These are phyloP conservation scores for Plantago lanceolata DNA, from an alignment of 305 asterid species.

Conservation along the genomic window DNA sequence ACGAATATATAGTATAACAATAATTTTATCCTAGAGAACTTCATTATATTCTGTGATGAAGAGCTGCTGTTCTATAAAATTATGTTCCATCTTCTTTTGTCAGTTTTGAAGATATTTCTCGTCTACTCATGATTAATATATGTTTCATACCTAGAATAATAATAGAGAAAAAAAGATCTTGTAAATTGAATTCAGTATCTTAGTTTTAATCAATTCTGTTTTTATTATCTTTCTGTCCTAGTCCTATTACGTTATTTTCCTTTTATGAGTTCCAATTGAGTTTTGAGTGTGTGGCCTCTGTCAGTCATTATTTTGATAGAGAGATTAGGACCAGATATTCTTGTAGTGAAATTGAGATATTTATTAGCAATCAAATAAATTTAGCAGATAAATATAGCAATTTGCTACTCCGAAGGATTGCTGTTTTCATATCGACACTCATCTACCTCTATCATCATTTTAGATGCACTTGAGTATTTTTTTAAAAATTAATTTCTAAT, in stretches of 20 bases:
- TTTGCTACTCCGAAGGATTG: too few species aligned
- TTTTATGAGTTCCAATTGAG: too few species aligned
- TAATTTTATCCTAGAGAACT: conserved; percentile 14
- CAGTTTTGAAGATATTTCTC: background rate
- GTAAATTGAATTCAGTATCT: background rate
- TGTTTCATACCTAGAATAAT: background rate
- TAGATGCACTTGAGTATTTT: too few species aligned
- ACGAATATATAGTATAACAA: conserved; percentile 27
- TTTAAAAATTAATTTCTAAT: too few species aligned
- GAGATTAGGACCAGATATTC: too few species aligned
- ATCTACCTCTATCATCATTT: too few species aligned
- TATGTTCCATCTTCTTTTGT: background rate
- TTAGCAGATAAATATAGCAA: too few species aligned
- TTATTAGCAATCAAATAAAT: too few species aligned
- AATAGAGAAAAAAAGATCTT: background rate
- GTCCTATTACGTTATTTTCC: background rate
- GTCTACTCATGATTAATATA: background rate
- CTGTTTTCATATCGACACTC: too few species aligned
- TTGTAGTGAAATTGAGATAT: too few species aligned
- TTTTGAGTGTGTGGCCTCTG: too few species aligned
- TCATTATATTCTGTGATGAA: background rate
- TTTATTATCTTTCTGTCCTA: background rate
- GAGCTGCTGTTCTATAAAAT: background rate
- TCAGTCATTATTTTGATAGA: too few species aligned
- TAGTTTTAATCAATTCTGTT: background rate